Evolutionary conservation across 768 basidiomycete species (phyloP), one percentile per base, ranked within the genome.

Genomic region (Mycena sanguinolenta): DNA sequence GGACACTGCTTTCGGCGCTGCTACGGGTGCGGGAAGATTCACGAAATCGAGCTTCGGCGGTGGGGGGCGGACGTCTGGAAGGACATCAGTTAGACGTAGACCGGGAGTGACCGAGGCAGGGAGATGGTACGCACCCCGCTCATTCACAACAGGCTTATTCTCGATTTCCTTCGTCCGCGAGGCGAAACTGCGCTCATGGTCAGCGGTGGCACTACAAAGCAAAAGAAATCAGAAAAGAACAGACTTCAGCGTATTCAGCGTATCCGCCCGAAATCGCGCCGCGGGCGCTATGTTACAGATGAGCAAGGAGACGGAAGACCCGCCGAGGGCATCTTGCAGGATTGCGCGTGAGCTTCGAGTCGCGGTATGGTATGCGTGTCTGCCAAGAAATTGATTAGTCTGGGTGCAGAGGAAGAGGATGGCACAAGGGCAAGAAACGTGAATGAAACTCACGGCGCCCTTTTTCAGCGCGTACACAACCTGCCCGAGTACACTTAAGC

Each of bases 191-290:
- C 57, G 61, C 36, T 57, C n/a, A 70, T 12, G 66, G 28, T 53
- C 53, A 52, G 54, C 30, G n/a, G n/a, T n/a, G n/a, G 17, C 13
- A 39, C 38, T 39, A 10, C 38, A 39, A 8, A 39, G 17, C 38
- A 39, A 39, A 50, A 25, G 28, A 81, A 86, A 58, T 75, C n/a
- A n/a, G n/a, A n/a, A n/a, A n/a, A n/a, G n/a, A n/a, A n/a, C n/a
- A n/a, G n/a, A 94, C 95, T 96, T 95, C n/a, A 97, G 85, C 5
- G 96, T 97, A 78, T 96, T 95, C 19, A 96, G 83, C 6, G 95
- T 95, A 80, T 97, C 95, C 78, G 94, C 91, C 63, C 93, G 84
- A 73, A 95, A 95, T 78, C 91, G 95, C 38, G 81, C 82, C 1
- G 93, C 94, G 19, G 96, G 95, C 13, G 95, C 93, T 12, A 97